phyloP scores from a whole-genome alignment of 78 protist genomes.

The Emiliania huxleyi region DNA sequence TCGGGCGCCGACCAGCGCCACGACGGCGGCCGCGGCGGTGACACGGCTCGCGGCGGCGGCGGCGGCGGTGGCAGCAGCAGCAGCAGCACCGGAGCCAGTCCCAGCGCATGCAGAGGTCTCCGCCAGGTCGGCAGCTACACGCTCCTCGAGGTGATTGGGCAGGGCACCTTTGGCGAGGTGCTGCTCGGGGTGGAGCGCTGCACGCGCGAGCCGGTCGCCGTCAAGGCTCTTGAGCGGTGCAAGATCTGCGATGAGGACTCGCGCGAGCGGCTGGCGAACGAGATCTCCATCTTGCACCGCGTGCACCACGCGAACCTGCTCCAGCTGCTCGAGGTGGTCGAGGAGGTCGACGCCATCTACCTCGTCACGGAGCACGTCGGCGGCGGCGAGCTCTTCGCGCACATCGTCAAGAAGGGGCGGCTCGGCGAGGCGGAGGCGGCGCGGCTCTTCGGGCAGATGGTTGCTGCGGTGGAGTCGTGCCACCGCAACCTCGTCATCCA shows the following conservation, averaged over 20 bases:
- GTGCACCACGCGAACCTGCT: slow-evolving; percentile 92
- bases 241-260: slow-evolving; percentile 73
- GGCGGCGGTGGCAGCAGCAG: too few species aligned
- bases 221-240: slow-evolving; percentile 86
- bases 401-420: slow-evolving; percentile 83
- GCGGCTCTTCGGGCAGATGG: not conserved
- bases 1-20: too few species aligned
- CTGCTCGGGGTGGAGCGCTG: slow-evolving; percentile 57
- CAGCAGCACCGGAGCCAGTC: too few species aligned
- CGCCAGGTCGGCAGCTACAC: slow-evolving; percentile 65
- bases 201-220: slow-evolving; percentile 86
- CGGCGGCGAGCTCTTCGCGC: slow-evolving; percentile 95
- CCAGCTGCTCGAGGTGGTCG: slow-evolving; percentile 88
- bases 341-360: slow-evolving; percentile 83
- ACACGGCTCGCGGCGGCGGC: too few species aligned
- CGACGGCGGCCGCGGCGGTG: too few species aligned
- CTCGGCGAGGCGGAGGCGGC: not conserved
- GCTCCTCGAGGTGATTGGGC: slow-evolving; percentile 62
- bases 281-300: slow-evolving; percentile 84
- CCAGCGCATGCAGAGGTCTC: too few species aligned
- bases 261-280: slow-evolving; percentile 86
- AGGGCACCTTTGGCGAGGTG: slow-evolving; percentile 77
- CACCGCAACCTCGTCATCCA: not conserved
- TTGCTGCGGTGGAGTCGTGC: not conserved
- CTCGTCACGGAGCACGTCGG: slow-evolving; percentile 91